Base-by-base conservation (phyloP, 495 filamentous ascomycete genomes). In the Penicillium soppii region DNA sequence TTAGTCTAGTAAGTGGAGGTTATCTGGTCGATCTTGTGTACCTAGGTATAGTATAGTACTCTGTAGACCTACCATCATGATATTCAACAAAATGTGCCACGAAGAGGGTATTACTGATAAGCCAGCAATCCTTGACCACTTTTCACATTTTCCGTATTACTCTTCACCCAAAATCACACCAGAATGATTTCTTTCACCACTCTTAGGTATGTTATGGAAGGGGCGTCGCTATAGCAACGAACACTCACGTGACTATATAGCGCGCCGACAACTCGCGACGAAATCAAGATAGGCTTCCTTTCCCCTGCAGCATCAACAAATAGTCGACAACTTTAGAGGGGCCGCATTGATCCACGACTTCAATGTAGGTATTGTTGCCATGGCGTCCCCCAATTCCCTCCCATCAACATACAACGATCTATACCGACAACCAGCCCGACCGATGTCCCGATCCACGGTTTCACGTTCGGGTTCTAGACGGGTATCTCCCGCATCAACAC, bases 391-490 rank as follows among this genome's bases (percentile, higher is more conserved):
- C 33, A 67, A 68, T 56, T 68, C 66, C 30, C 56, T 68, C 22
- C 68, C 68, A 23, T 61, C 72, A 35, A 64, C 68, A 42, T 67
- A 76, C 62, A 57, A 65, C 43, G 62, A 57, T 43, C 57, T 69
- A 19, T 66, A 69, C 47, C 68, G 63, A 55, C 71, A 67, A 49
- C 57, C 62, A 16, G 54, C 62, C 50, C 73, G 68, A 56, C 65
- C 67, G 46, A 66, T 72, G 67, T 65, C 71, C 63, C 69, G 71
- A 62, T 62, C 71, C 57, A 50, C 69, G 43, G 61, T 65, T 60
- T 70, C 70, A 59, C 73, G 71, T 52, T 62, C 71, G 35, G 55
- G 60, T 38, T 73, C 74, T 54, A 65, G 71, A 56, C 71, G 74
- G 53, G 62, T 56, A 15, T 76, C 72, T 17, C 69, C 72, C 29